Base-by-base conservation (phyloP, 2,329 filamentous ascomycete species). In the Diaporthe velutina region DNA sequence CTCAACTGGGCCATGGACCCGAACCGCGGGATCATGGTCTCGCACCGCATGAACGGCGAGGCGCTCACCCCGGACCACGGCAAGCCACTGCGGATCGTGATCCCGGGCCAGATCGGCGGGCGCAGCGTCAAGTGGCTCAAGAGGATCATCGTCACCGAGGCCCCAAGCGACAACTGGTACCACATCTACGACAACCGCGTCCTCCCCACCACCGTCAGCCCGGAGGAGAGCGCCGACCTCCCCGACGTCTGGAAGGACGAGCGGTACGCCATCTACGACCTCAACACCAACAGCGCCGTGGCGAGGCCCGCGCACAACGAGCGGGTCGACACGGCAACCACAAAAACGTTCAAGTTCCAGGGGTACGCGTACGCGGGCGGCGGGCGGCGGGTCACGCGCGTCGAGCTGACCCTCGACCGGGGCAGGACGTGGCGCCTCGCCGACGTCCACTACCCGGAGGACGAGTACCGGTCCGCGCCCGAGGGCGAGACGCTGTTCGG, bases 171-270 rank as follows among this genome's bases (percentile, higher is more conserved):
- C 77, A 98, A 97, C 80, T 98, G 95, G 95, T 98, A 98, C 80
- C 96, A 98, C 83, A 95, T 97, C 76, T 96, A 97, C 83, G 96
- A 98, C 82, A 98, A 98, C 81, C 88, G 95, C 74, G 95, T 98
- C 1, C 85, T 98, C 52, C 96, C 96, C 77, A 98, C 95, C 0
- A 96, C 92, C 89, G 88, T 98, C 22, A 93, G 92, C 15, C 95
- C 96, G 0, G 95, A 98, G 78, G 92, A 93, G 81, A 93, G 94
- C 74, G 92, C 92, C 2, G 90, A 93, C 76, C 87, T 95, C 71
- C 90, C 91, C 0, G 90, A 93, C 30, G 94, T 92, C 85, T 98
- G 96, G 96, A 93, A 87, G 79, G 96, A 98, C 81, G 95, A 98
- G 77, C 90, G 94, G 76, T 98, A 98, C 80, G 95, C 95, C 28